A percentile compares a stretch with the other conserved stretches of the same genome.
Conservation (phyloP, 805 yeast species). For the Ogataea thermomethanolica region DNA sequence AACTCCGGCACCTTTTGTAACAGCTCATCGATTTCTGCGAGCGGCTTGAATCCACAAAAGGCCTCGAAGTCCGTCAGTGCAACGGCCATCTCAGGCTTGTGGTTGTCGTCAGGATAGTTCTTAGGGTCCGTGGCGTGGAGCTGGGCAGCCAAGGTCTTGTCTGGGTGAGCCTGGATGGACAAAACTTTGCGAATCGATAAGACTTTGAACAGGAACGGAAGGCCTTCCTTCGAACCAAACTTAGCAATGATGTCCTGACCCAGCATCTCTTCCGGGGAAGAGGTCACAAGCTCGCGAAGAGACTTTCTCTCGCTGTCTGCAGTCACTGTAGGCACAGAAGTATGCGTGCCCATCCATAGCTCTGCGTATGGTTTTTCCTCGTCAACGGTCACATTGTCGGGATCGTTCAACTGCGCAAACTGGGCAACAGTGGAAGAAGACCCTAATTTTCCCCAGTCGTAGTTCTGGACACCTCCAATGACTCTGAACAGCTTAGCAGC, state of each 20-base stretch:
- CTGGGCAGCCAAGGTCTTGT: slow-evolving; percentile 73
- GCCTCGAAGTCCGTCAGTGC: slow-evolving; percentile 96
- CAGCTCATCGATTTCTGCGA: slow-evolving; percentile 67
- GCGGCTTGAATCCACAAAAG: slow-evolving; percentile 95
- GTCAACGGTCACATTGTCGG: slow-evolving; percentile 51
- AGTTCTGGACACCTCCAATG: slow-evolving; percentile 38
- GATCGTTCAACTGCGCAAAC: slow-evolving; percentile 71
- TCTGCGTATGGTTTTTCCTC: slow-evolving; percentile 90
- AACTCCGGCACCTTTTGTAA: slow-evolving; percentile 77
- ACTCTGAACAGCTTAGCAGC: slow-evolving; percentile 28
- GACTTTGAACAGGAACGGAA: slow-evolving; percentile 93
- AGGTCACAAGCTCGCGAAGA: slow-evolving; percentile 64
- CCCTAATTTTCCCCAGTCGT: slow-evolving; percentile 66
- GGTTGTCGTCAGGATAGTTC: slow-evolving; percentile 96
- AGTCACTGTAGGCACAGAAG: slow-evolving; percentile 76
- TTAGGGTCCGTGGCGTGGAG: slow-evolving; percentile 82
- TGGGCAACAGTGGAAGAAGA: slow-evolving; percentile 82
- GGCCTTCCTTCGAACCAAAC: slow-evolving; percentile 65
- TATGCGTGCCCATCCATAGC: slow-evolving; percentile 99
- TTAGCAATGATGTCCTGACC: slow-evolving; percentile 56
- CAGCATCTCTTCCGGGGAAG: slow-evolving; percentile 54
- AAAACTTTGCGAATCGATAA: slow-evolving; percentile 89
- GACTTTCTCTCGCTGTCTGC: slow-evolving; percentile 48
- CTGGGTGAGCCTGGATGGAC: slow-evolving; percentile 97
- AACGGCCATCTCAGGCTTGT: slow-evolving; percentile 99